A percentile compares a stretch with the other conserved stretches of the same genome.
Evolutionary conservation across 2,329 filamentous ascomycete genomes (phyloP).

Genomic region (Phaeosphaeria sp.): DNA sequence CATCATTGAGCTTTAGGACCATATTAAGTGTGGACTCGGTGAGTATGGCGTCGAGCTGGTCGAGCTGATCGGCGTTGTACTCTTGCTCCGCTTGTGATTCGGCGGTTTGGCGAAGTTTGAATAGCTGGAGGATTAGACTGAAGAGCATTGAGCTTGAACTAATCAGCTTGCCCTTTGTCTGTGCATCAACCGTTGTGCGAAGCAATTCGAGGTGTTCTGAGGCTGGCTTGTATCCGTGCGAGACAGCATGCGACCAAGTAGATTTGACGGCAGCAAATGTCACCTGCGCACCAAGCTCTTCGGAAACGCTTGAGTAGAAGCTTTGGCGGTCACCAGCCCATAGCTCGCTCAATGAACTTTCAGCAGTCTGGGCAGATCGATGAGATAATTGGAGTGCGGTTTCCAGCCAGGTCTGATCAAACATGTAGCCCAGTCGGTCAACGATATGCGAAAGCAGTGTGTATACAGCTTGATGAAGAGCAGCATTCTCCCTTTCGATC

Average conservation of each 20-base stretch:
- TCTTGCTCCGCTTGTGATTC: slow-evolving; percentile 46
- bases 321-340: slow-evolving; percentile 70
- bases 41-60: slow-evolving; percentile 67
- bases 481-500: slow-evolving; percentile 60
- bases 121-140: slow-evolving; percentile 61
- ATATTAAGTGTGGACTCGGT: slow-evolving; percentile 82
- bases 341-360: background rate
- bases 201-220: slow-evolving; percentile 74
- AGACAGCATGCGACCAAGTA: slow-evolving; percentile 72
- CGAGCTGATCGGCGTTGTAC: slow-evolving; percentile 59
- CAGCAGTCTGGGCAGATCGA: slow-evolving; percentile 61
- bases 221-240: slow-evolving; percentile 64
- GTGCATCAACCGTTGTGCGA: slow-evolving; percentile 73
- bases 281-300: slow-evolving; percentile 77
- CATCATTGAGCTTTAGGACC: slow-evolving; percentile 96
- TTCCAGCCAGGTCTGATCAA: slow-evolving; percentile 76
- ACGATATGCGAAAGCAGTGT: slow-evolving; percentile 80
- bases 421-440: slow-evolving; percentile 87
- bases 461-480: slow-evolving; percentile 82
- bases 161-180: slow-evolving; percentile 77
- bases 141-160: slow-evolving; percentile 77
- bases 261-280: slow-evolving; percentile 75
- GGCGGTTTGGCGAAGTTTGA: slow-evolving; percentile 66
- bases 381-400: slow-evolving; percentile 75
- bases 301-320: slow-evolving; percentile 77